Evolutionary conservation across 2,329 filamentous ascomycete genomes (phyloP).

Genomic region (Teratosphaeria pseudoeucalypti): DNA sequence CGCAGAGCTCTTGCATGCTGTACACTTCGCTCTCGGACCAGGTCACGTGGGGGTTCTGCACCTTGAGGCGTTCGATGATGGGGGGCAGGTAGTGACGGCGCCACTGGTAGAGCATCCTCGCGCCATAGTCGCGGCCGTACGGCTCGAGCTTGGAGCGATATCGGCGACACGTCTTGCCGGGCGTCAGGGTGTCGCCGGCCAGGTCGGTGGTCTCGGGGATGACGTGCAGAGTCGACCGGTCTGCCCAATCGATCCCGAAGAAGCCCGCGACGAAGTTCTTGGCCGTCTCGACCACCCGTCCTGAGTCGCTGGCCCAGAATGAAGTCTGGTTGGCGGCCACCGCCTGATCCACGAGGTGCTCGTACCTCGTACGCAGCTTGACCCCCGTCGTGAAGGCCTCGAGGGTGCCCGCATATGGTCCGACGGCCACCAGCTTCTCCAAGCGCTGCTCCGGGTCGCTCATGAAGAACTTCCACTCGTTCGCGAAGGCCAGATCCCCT

Average conservation of each 20-base stretch:
- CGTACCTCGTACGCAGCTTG: slow-evolving; percentile 44
- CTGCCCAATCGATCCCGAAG: slow-evolving; percentile 42
- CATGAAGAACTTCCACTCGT: slow-evolving; percentile 47
- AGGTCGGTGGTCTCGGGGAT: slow-evolving; percentile 43
- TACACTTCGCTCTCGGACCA: slow-evolving; percentile 42
- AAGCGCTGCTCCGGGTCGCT: slow-evolving; percentile 33
- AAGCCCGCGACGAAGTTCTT: slow-evolving; percentile 45
- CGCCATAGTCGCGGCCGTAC: slow-evolving; percentile 42
- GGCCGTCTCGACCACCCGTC: slow-evolving; percentile 47
- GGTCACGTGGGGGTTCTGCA: slow-evolving; percentile 33
- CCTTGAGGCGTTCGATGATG: slow-evolving; percentile 35
- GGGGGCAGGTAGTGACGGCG: slow-evolving; percentile 37
- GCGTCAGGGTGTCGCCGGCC: slow-evolving; percentile 46
- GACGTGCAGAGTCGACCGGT: slow-evolving; percentile 35
- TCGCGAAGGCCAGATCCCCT: slow-evolving; percentile 45
- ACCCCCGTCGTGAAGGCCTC: slow-evolving; percentile 45
- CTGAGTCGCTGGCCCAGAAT: slow-evolving; percentile 46
- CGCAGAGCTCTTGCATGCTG: slow-evolving; percentile 53
- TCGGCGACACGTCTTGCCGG: slow-evolving; percentile 37
- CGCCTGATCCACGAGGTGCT: slow-evolving; percentile 30
- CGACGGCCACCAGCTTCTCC: slow-evolving; percentile 45
- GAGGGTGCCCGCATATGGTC: slow-evolving; percentile 46
- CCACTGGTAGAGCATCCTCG: slow-evolving; percentile 37
- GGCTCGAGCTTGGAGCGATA: slow-evolving; percentile 27
- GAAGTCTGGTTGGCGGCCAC: slow-evolving; percentile 23